Evolutionary conservation across 1,284 basidiomycete species (phyloP), one percentile per base, ranked within the genome.

Genomic region (Retiboletus fuscus): DNA sequence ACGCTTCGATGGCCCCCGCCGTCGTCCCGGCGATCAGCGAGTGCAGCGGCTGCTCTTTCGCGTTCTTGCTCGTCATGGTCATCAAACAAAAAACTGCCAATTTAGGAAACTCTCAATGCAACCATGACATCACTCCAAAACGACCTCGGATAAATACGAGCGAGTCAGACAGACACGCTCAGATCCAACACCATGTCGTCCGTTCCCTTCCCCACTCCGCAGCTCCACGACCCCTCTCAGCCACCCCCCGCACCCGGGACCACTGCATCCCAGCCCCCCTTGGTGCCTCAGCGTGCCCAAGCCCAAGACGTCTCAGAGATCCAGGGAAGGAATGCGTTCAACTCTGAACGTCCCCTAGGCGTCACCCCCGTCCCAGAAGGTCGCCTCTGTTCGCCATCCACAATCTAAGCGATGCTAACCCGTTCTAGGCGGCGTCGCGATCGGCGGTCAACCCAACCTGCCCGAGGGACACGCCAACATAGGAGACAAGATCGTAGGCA

Each of bases 1-100:
- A 94, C 92, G 93, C 96, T 86, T 99, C 97, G 64, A 98, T 88
- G 5, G 94, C 96, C 26, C 98, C 97, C 26, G 97, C 97, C 1
- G 93, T 94, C n/a, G 96, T 91, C 39, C 98, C 97, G 2, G 97
- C 97, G 69, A 96, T 84, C 72, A 97, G 83, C 22, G 94, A 94
- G 77, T 95, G 93, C 20, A 93, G 57, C 0, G 95, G 93, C 74
- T 94, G 94, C 81, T 96, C 94, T 76, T 89, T 93, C 34, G 11
- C 34, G 34, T 39, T 39, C 78, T 89, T 87, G 63, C 85, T 87
- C 64, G 73, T 67, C 76, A 75, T 78, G 10, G 53, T 39, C 34
- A 41, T 51, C 53, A 69, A 41, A 57, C 34, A 34, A 2, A 58
- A 16, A 4, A n/a, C 57, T 60, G 16, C 67, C 69, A 28, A 53